phyloP scores from a whole-genome alignment of 208 protist species.

The Trypanosoma boissoni region DNA sequence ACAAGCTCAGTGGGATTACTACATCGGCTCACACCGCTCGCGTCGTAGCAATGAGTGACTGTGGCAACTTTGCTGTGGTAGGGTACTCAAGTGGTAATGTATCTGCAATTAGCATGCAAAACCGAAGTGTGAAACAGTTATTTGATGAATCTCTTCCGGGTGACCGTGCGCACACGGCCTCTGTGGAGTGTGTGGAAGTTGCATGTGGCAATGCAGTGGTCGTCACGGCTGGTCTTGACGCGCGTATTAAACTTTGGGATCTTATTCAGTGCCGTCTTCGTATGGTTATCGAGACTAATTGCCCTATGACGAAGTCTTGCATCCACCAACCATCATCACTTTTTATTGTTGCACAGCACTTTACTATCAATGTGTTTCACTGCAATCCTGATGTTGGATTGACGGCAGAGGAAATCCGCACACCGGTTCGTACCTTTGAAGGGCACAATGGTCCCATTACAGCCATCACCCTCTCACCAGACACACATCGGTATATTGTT shows the following conservation, averaged over 20 bases:
- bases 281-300: conserved; percentile 33
- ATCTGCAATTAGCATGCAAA: conserved; percentile 69
- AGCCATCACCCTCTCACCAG: conserved; percentile 70
- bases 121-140: conserved; percentile 68
- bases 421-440: conserved; percentile 71
- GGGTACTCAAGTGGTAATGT: conserved; percentile 88
- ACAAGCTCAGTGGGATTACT: conserved; percentile 72
- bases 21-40: conserved; percentile 72
- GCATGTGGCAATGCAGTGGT: conserved; percentile 67
- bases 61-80: conserved; percentile 85
- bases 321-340: conserved; percentile 67
- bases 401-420: conserved; percentile 28
- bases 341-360: conserved; percentile 74
- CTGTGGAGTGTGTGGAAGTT: conserved; percentile 80
- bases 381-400: conserved; percentile 65
- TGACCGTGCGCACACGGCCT: conserved; percentile 49
- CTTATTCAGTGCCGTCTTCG: conserved; percentile 44
- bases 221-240: conserved; percentile 72
- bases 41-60: conserved; percentile 71
- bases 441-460: conserved; percentile 83
- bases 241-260: conserved; percentile 76
- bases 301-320: conserved; percentile 69
- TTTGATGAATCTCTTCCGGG: conserved; percentile 43
- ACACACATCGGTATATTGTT: conserved; percentile 68
- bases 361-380: conserved; percentile 70